These are phyloP conservation scores for Cornus florida DNA, from an alignment of 148 eudicot genomes.

Conservation along the genomic window DNA sequence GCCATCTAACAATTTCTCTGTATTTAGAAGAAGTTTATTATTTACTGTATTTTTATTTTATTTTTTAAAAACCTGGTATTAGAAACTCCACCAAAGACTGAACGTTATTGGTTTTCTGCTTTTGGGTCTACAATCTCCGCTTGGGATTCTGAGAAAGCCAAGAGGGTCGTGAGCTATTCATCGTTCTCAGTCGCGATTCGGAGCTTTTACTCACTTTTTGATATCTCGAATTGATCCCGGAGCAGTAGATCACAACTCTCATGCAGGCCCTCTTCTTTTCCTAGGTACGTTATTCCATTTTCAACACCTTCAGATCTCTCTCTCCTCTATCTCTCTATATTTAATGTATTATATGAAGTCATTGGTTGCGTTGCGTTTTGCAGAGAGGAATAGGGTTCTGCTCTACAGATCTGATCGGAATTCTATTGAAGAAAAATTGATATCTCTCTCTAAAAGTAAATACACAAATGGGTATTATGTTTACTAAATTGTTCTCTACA, in stretches of 20 bases:
- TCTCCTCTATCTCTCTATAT: no score
- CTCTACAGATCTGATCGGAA: conserved; percentile 14
- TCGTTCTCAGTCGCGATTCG: not conserved
- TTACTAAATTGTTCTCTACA: conserved; percentile 76
- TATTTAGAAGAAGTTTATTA: no score
- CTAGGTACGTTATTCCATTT: not conserved
- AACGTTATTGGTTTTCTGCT: no score
- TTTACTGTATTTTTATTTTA: no score
- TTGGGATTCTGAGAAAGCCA: not conserved
- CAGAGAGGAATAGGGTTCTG: conserved; percentile 11
- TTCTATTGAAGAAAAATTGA: not conserved
- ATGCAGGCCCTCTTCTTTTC: not conserved
- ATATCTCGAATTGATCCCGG: not conserved
- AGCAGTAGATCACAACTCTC: not conserved
- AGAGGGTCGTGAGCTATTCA: not conserved
- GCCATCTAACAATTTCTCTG: no score
- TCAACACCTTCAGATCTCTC: not conserved
- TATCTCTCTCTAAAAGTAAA: not conserved
- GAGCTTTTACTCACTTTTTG: not conserved
- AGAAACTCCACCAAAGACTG: not conserved
- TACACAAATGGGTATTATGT: conserved; percentile 70
- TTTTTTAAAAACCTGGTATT: not conserved
- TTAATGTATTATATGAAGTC: not conserved
- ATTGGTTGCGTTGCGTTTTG: not conserved
- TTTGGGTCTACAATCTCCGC: no score